These are phyloP conservation scores for Pichia sp. DNA, from an alignment of 1,139 yeast genomes.

Conservation along the genomic window DNA sequence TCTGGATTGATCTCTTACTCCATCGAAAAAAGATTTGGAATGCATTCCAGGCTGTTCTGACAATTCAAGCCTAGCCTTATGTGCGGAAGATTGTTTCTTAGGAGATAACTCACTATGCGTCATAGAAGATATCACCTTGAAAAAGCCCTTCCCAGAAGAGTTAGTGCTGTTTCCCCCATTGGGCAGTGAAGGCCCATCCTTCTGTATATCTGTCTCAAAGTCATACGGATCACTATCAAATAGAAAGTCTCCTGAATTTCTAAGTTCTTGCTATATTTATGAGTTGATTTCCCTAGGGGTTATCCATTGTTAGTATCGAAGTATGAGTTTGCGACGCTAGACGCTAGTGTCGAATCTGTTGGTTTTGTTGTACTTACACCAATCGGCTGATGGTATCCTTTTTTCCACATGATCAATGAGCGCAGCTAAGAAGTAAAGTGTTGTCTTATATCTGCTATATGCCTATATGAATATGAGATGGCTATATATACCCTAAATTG, in stretches of 20 bases:
- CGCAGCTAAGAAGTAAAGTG: no score
- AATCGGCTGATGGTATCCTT: constrained; percentile 22
- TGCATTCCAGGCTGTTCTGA: constrained; percentile 10
- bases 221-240: constrained; percentile 11
- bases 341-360: not conserved
- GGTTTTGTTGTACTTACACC: constrained; percentile 15
- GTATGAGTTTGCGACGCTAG: no score
- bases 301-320: no score
- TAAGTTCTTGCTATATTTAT: constrained; percentile 4
- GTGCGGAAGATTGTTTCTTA: constrained; percentile 7
- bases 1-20: constrained; percentile 7
- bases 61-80: constrained; percentile 8
- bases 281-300: not conserved
- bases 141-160: constrained; percentile 8
- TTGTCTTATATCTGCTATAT: no score
- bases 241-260: constrained; percentile 11
- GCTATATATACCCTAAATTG: no score
- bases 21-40: constrained; percentile 13
- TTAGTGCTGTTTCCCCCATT: not conserved
- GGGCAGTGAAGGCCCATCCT: not conserved
- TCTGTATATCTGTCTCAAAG: constrained; percentile 7
- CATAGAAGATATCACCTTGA: constrained; percentile 8
- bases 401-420: constrained; percentile 18
- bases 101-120: constrained; percentile 10
- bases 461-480: no score